Base-by-base conservation (phyloP, 768 basidiomycete genomes). In the Agaricus subrufescens region DNA sequence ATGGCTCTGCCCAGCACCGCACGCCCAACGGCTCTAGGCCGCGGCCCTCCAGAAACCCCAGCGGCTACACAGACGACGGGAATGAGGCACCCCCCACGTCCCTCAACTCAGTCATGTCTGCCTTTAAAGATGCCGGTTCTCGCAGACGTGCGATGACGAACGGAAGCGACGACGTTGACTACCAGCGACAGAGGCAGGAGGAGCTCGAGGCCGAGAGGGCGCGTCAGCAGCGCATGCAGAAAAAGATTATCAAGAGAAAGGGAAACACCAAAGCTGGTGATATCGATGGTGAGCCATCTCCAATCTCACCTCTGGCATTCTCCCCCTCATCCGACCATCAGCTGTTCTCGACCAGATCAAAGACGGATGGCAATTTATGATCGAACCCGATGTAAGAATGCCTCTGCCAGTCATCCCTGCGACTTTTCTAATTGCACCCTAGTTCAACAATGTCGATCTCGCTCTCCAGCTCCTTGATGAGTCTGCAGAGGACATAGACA, bases 371-470 rank as follows among this genome's bases (percentile, higher is more conserved):
- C 89, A 91, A 63, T 87, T 92, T 64, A 86, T 94, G 31, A 83
- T 87, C 53, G 83, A 91, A 58, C 81, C 87, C 38, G 87, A 92
- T 69, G 91, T 92, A 68, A 73, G 82, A 63, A 14, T 46, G 40
- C 52, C 58, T 45, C 51, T 31, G 25, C 52, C 23, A 58, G 51
- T 42, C 42, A 52, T 54, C 49, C 38, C 59, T 62, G 44, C 43
- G 40, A 59, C 27, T 46, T 25, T 31, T 45, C 43, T 51, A 40
- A 25, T 27, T 49, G 47, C 37, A 37, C 62, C 58, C 26, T 63
- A 94, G 87, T 99, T 98, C 72, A 96, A 97, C 67, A 89, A 89
- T 47, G 95, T 97, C 34, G 89, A 95, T 64, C 78, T 98, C 38
- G 95, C 97, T 3, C 80, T 99, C 14, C 87, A 93, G 63, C 79